Evolutionary conservation across 305 asterid species (phyloP), one percentile per base, ranked within the genome.

Genomic region (Nicotiana rustica): DNA sequence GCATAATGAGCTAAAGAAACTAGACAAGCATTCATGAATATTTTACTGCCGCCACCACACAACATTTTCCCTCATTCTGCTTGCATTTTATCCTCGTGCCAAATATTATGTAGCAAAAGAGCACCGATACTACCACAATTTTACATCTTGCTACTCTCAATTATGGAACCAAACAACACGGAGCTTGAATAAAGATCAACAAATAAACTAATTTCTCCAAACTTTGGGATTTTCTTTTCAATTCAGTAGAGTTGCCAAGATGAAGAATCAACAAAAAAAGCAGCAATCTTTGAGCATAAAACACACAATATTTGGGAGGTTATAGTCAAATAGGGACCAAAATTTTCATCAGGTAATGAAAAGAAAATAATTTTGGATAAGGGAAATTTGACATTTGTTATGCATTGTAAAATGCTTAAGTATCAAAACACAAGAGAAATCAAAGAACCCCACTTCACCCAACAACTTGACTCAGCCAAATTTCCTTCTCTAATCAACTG

Each of bases 331-430:
- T 83, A 75, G 80, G 14, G 14, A 47, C 82, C 78, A 75, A 29
- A n/a, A 25, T 65, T 77, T 31, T 57, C 35, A 78, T 83, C 81
- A 88, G 17, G 85, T 82, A 71, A 85, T 62, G 81, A 66, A 79
- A 78, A 84, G 85, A 81, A 83, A 79, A 86, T 86, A 82, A 84
- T 52, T 76, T 64, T 29, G 47, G 65, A 76, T 55, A 55, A 76
- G 49, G 66, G 55, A 76, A 17, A 76, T 76, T 47, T 76, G 80
- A 76, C 66, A 76, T 44, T 21, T 55, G 66, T 25, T 25, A 13
- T 29, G 5, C 80, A 76, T 52, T 76, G 80, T 76, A 73, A 4
- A 52, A 41, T 71, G 19, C 67, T 19, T 19, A 0, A 3, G 33
- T 19, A 61, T 70, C 64, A 80, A 77, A 7, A 47, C 66, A 77